A percentile compares a stretch with the other conserved stretches of the same genome.
phyloP scores from a whole-genome alignment of 805 yeast species.

The Debaryomyces maramus region DNA sequence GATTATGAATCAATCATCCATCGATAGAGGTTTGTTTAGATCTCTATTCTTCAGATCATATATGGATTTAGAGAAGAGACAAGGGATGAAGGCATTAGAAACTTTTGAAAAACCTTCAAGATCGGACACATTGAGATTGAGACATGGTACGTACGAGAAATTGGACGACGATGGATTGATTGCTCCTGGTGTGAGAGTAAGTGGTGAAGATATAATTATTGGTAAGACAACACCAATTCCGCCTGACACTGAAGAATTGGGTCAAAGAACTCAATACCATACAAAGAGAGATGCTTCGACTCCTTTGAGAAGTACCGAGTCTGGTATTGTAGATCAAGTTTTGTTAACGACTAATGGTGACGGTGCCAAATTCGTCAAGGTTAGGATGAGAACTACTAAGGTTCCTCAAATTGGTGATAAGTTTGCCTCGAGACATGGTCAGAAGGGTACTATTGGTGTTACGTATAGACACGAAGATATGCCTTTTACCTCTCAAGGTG shows the following conservation, averaged over 20 bases:
- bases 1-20: conserved; percentile 98
- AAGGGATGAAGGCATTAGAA: conserved; percentile 97
- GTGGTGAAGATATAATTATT: conserved; percentile 97
- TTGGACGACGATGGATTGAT: conserved; percentile 97
- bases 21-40: conserved; percentile 94
- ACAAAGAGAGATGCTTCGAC: conserved; percentile 99
- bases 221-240: conserved; percentile 99
- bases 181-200: conserved; percentile 97
- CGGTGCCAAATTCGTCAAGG: conserved; percentile 96
- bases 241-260: conserved; percentile 98
- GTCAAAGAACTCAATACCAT: conserved; percentile 97
- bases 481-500: conserved; percentile 95
- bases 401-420: conserved; percentile 99
- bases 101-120: conserved; percentile 97
- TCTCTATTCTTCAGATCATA: conserved; percentile 95
- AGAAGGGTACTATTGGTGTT: conserved; percentile 99
- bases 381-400: conserved; percentile 98
- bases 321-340: conserved; percentile 98
- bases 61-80: conserved; percentile 98
- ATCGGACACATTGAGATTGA: conserved; percentile 89
- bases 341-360: conserved; percentile 96
- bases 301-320: conserved; percentile 93
- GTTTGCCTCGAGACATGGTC: conserved; percentile 99
- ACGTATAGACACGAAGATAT: conserved; percentile 98
- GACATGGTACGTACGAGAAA: conserved; percentile 97